These are phyloP conservation scores for Scheffersomyces ergatensis DNA, from an alignment of 805 yeast genomes.

Conservation along the genomic window DNA sequence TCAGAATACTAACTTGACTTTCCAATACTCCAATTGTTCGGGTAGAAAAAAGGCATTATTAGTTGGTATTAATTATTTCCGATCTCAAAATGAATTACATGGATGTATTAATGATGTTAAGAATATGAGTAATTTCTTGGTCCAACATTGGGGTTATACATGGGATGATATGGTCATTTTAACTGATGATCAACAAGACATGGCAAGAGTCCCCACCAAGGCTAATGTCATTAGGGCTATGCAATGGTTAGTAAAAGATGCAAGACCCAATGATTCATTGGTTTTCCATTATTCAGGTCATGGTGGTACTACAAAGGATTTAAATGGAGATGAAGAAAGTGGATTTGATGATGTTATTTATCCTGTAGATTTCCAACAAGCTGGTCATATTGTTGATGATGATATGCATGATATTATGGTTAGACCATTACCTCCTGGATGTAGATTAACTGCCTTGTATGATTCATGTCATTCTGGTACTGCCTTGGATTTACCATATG, in stretches of 20 bases:
- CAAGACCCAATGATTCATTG: conserved; percentile 36
- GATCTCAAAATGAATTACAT: conserved; percentile 25
- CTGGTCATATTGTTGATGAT: conserved; percentile 35
- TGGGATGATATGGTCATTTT: conserved; percentile 38
- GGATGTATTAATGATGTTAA: conserved; percentile 41
- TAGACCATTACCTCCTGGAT: conserved; percentile 32
- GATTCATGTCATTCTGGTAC: conserved; percentile 43
- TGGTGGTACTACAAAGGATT: conserved; percentile 35
- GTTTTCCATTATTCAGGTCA: conserved; percentile 41
- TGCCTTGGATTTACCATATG: conserved; percentile 38
- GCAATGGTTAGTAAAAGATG: conserved; percentile 38
- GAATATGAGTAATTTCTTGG: conserved; percentile 33
- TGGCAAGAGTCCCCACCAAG: conserved; percentile 29
- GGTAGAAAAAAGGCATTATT: conserved; percentile 37
- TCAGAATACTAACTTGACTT: conserved; percentile 32
- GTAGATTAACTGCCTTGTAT: conserved; percentile 35
- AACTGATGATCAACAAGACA: conserved; percentile 33
- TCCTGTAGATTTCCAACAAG: conserved; percentile 32
- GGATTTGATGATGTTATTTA: conserved; percentile 37
- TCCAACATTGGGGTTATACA: conserved; percentile 25
- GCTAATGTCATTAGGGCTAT: conserved; percentile 36
- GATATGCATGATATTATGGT: conserved; percentile 41
- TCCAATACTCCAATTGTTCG: conserved; percentile 36
- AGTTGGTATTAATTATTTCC: conserved; percentile 34
- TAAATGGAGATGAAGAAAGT: conserved; percentile 36